Evolutionary conservation across 208 protist genomes (phyloP).

Genomic region (Wallacemonas sp.): DNA sequence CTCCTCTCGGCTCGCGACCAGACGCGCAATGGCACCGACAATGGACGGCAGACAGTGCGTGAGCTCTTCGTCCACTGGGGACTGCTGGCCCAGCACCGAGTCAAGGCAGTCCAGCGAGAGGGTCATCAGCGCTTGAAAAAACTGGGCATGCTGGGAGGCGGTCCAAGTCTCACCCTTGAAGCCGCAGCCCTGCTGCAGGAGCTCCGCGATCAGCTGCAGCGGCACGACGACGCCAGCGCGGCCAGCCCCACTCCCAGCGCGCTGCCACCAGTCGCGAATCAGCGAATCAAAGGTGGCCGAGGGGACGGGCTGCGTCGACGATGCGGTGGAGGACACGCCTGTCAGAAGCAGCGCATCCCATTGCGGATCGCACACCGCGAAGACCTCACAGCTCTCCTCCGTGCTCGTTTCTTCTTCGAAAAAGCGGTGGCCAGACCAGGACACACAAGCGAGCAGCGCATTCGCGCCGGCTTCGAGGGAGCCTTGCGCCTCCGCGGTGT

Average conservation of each 20-base stretch:
- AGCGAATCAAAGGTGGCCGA: not conserved
- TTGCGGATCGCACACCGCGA: constrained; percentile 44
- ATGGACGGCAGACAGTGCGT: constrained; percentile 1
- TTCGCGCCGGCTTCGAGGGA: constrained; percentile 36
- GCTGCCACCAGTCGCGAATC: constrained; percentile 24
- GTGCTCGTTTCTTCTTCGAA: constrained; percentile 72
- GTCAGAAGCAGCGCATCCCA: constrained; percentile 60
- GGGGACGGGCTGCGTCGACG: too few species aligned
- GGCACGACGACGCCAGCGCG: constrained; percentile 25
- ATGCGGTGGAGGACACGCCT: constrained; percentile 6
- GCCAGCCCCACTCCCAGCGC: constrained; percentile 22
- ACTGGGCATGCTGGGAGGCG: constrained; percentile 6
- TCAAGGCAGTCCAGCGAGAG: constrained; percentile 6
- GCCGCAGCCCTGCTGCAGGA: constrained; percentile 42
- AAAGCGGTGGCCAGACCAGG: constrained; percentile 74
- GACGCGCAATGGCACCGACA: constrained; percentile 1
- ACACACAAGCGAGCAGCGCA: constrained; percentile 49
- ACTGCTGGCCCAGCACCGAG: not conserved
- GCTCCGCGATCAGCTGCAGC: constrained; percentile 35
- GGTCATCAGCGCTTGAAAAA: not conserved
- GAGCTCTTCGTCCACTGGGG: not conserved
- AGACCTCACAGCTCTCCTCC: constrained; percentile 48
- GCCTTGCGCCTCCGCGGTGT: constrained; percentile 17
- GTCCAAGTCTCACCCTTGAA: constrained; percentile 39
- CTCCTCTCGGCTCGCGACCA: constrained; percentile 6